Evolutionary conservation across 148 eudicot genomes (phyloP).

Genomic region (Camellia sinensis): DNA sequence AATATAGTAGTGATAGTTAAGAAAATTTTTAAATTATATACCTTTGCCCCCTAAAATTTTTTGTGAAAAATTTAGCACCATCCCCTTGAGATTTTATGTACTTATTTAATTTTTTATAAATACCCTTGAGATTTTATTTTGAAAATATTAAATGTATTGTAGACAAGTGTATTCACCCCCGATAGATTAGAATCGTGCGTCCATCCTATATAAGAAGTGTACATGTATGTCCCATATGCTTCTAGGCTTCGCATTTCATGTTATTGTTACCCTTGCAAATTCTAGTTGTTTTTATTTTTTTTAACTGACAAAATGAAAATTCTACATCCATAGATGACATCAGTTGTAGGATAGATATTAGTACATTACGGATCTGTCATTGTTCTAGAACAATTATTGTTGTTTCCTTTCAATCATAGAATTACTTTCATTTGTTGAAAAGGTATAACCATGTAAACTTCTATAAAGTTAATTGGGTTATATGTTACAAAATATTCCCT

Average conservation of each 20-base stretch:
- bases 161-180: too few relatives aligned
- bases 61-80: too few relatives aligned
- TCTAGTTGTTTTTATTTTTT: not conserved
- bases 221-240: not conserved
- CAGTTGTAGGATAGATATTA: not conserved
- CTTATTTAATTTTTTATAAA: too few relatives aligned
- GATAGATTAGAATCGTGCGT: too few relatives aligned
- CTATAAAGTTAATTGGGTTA: not conserved
- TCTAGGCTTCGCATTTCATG: constrained; percentile 1
- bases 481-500: not conserved
- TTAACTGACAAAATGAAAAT: not conserved
- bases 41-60: too few relatives aligned
- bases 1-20: too few relatives aligned
- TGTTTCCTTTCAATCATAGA: not conserved
- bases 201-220: too few relatives aligned
- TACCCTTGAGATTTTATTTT: too few relatives aligned
- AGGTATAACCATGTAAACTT: not conserved
- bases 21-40: too few relatives aligned
- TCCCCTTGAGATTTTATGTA: too few relatives aligned
- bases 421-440: not conserved
- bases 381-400: not conserved
- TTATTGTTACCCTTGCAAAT: not conserved
- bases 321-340: not conserved
- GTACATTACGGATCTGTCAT: not conserved
- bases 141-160: too few relatives aligned